Conservation (phyloP, 73 alveolate genomes). For the Uronychia setigera region DNA sequence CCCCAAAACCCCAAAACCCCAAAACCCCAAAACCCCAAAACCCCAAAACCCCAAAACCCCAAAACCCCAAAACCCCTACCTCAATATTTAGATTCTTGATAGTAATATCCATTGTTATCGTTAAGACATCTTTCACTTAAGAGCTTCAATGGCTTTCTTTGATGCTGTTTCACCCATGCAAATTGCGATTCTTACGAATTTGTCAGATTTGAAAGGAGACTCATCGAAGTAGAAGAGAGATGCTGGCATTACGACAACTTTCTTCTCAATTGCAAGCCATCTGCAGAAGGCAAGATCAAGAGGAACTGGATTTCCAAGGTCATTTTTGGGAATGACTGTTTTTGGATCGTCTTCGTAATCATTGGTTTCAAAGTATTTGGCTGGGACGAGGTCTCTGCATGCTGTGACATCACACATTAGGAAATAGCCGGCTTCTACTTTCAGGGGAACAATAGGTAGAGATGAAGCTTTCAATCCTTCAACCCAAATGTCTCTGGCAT, state of each 20-base stretch:
- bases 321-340: conserved; percentile 23
- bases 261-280: conserved; percentile 66
- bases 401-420: conserved; percentile 35
- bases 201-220: conserved; percentile 28
- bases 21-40: no score
- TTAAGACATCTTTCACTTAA: no score
- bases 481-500: conserved; percentile 42
- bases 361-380: conserved; percentile 33
- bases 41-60: no score
- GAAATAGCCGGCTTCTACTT: conserved; percentile 60
- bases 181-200: conserved; percentile 53
- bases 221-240: conserved; percentile 45
- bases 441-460: conserved; percentile 21
- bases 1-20: no score
- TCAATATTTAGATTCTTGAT: no score
- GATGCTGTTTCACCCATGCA: conserved; percentile 42
- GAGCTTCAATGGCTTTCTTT: conserved; percentile 17
- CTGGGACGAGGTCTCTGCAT: conserved; percentile 53
- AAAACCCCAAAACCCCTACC: no score
- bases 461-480: conserved; percentile 41
- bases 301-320: conserved; percentile 54
- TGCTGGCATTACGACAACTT: conserved; percentile 61
- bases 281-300: conserved; percentile 67
- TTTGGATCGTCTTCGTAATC: conserved; percentile 58
- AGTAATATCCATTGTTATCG: no score